Conservation (phyloP, 106 monocot genomes). For the Acorus calamus region DNA sequence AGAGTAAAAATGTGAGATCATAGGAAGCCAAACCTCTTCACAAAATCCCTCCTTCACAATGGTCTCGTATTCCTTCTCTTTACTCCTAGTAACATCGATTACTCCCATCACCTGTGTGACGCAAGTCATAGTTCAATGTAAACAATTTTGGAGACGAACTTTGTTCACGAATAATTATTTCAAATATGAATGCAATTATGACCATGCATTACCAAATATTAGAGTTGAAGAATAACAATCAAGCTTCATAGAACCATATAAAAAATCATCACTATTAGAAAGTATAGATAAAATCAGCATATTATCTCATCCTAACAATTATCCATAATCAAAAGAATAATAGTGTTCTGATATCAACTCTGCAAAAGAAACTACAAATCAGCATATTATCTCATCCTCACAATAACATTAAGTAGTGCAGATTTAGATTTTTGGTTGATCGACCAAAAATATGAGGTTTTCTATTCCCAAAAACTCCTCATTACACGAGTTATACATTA, state of each 20-base stretch:
- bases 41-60: constrained; percentile 90
- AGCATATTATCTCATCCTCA: not conserved
- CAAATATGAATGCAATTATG: no score
- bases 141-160: no score
- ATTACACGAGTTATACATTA: no score
- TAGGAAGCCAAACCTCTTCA: constrained; percentile 54
- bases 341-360: no score
- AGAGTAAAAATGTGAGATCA: not conserved
- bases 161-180: no score
- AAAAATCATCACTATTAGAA: not conserved
- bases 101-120: constrained; percentile 63
- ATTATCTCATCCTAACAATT: not conserved
- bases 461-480: no score
- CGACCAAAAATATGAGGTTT: no score
- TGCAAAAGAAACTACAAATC: not conserved
- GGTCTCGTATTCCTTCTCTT: constrained; percentile 87
- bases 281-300: not conserved
- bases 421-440: no score
- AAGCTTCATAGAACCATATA: no score
- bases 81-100: constrained; percentile 65
- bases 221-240: no score
- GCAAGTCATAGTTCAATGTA: not conserved
- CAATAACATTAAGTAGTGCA: not conserved
- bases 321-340: not conserved
- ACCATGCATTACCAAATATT: no score